Evolutionary conservation across 495 filamentous ascomycete species (phyloP), one percentile per base, ranked within the genome.

Genomic region (Aspergillus ellipticus): DNA sequence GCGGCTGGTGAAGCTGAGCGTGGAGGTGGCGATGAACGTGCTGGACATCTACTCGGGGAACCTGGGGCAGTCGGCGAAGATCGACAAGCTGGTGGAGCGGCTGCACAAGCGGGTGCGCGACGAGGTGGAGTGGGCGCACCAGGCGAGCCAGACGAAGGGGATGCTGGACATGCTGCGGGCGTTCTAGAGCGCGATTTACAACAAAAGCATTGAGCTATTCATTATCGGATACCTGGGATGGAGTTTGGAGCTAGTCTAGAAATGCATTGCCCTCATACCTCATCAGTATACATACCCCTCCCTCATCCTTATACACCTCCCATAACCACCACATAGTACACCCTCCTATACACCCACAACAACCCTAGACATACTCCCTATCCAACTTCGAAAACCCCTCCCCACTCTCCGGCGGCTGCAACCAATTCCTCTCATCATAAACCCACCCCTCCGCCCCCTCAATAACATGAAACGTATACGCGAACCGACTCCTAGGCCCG

Each of bases 381-480:
- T 49, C 24, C 1, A 39, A 11, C 13, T 63, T 86, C 3, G 88
- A 87, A 58, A 97, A 96, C 0, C 89, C 92, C 49, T 80, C 81
- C 2, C 87, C 89, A 48, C 79, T 78, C 52, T 77, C 71, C 2
- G 89, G 83, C 45, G 91, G 91, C 75, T 96, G 92, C 66, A 98
- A 63, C 94, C 94, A 98, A 68, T 98, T 98, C 68, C 77, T 75
- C 72, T 79, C 79, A 74, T 97, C 95, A 70, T 96, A 98, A 37
- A 73, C 73, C 74, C 73, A 78, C 17, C 74, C 74, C 39, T 86
- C 81, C 48, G 89, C 85, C 0, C 90, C 89, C 70, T 97, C 94
- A 66, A 97, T 97, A 39, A 96, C 81, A 76, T 98, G 94, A 64
- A 97, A 98, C 0, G 95, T 98, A 73, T 98, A 98, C 21, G 96